Conservation (phyloP, 163 green algal species). For the Chlamydomonas reinhardtii region DNA sequence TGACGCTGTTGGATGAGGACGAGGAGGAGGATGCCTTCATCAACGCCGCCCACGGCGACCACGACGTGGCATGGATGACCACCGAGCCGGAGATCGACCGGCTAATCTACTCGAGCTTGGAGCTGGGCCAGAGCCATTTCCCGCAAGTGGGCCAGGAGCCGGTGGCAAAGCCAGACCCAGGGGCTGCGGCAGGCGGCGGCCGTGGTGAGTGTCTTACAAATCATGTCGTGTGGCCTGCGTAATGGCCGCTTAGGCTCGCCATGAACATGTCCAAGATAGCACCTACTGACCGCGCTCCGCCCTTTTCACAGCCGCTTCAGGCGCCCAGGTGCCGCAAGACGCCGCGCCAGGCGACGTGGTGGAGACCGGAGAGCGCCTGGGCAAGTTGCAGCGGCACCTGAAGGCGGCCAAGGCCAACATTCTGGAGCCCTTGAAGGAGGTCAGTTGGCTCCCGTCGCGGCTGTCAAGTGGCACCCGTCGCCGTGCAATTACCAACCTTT, state of each 20-base stretch:
- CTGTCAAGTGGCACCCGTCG: too few species aligned
- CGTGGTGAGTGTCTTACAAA: too few species aligned
- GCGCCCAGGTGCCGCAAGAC: too few species aligned
- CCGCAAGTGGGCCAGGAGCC: constrained; percentile 10
- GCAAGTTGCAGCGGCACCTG: constrained; percentile 13
- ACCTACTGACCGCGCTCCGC: too few species aligned
- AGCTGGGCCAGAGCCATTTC: constrained; percentile 25
- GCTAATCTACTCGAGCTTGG: constrained; percentile 9
- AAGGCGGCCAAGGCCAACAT: constrained; percentile 9
- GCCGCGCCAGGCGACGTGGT: too few species aligned
- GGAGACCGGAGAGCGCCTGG: background rate
- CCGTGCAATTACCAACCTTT: too few species aligned
- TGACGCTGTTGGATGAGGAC: background rate
- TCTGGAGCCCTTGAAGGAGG: constrained; percentile 25
- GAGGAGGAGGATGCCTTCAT: background rate
- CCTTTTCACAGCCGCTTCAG: too few species aligned
- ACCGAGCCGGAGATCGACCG: background rate
- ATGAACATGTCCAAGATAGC: too few species aligned
- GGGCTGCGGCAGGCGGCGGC: too few species aligned
- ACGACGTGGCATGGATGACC: constrained; percentile 15
- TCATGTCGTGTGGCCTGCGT: too few species aligned
- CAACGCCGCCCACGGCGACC: background rate
- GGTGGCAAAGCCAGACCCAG: background rate
- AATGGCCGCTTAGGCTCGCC: too few species aligned
- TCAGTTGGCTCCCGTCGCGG: background rate